These are phyloP conservation scores for Eucalyptus grandis DNA, from an alignment of 345 rosid species.

Conservation along the genomic window DNA sequence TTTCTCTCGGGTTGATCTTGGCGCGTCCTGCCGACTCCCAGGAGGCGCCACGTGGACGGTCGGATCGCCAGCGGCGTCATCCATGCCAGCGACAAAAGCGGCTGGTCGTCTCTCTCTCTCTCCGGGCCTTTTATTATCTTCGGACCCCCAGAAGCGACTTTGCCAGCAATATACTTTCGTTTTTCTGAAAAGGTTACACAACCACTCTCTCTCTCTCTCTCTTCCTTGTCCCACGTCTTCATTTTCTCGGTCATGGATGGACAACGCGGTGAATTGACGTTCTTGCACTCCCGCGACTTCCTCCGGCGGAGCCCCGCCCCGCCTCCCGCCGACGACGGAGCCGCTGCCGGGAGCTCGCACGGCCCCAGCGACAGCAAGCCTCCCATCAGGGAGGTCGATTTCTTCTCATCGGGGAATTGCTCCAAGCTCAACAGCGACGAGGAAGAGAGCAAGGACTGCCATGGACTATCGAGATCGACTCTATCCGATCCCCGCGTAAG, in stretches of 20 bases:
- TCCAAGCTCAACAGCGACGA: neutral
- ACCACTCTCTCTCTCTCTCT: constrained; percentile 1
- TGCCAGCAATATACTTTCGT: neutral
- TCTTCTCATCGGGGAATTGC: constrained; percentile 34
- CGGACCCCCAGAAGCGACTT: constrained; percentile 8
- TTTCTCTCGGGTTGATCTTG: neutral
- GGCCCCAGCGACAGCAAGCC: neutral
- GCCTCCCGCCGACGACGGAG: neutral
- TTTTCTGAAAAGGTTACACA: constrained; percentile 10
- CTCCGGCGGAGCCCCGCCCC: constrained; percentile 7
- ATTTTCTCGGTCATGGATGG: constrained; percentile 38
- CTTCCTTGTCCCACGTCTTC: neutral
- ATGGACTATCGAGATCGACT: neutral
- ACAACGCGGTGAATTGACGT: constrained; percentile 41
- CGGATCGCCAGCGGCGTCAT: constrained; percentile 9
- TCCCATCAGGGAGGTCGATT: constrained; percentile 65
- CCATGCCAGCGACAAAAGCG: constrained; percentile 14
- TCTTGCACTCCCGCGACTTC: constrained; percentile 44
- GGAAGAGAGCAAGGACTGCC: constrained; percentile 8
- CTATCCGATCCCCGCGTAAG: constrained; percentile 16
- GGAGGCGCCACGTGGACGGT: neutral
- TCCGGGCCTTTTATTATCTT: neutral
- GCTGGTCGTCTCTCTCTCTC: constrained; percentile 19
- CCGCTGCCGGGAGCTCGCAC: neutral
- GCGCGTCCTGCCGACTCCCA: neutral